Conservation (phyloP, 805 yeast genomes). For the Starmera quercuum region DNA sequence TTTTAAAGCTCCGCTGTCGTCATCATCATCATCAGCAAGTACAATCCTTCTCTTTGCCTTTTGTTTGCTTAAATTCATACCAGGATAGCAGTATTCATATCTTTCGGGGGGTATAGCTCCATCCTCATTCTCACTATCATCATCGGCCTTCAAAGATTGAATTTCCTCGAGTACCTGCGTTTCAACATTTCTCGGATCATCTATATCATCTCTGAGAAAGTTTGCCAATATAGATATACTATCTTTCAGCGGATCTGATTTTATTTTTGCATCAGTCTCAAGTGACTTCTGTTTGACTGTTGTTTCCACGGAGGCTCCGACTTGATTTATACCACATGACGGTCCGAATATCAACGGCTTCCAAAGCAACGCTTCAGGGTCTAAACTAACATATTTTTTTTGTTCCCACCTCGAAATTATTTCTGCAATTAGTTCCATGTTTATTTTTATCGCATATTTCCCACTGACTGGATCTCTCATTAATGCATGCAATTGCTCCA, state of each 20-base stretch:
- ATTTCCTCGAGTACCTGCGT: conserved; percentile 46
- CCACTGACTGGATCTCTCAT: conserved; percentile 36
- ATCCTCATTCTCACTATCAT: conserved; percentile 10
- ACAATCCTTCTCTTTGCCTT: conserved; percentile 17
- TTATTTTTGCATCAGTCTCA: conserved; percentile 1
- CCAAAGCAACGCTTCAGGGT: conserved; percentile 59
- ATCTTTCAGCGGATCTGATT: conserved; percentile 25
- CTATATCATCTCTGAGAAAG: conserved; percentile 62
- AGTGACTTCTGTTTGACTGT: conserved; percentile 11
- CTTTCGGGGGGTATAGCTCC: conserved; percentile 5
- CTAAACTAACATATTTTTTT: conserved; percentile 45
- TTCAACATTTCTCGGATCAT: conserved; percentile 54
- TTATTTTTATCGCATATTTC: conserved; percentile 46
- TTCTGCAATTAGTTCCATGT: conserved; percentile 33
- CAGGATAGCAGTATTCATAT: conserved; percentile 29
- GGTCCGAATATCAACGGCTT: conserved; percentile 80
- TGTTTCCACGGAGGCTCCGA: conserved; percentile 24
- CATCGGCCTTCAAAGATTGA: conserved; percentile 17
- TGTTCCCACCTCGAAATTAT: conserved; percentile 42
- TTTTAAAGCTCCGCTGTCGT: no score
- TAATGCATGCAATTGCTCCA: conserved; percentile 69
- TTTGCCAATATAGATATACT: conserved; percentile 50
- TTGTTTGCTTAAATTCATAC: conserved; percentile 20
- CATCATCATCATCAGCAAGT: conserved; percentile 21
- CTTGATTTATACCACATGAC: conserved; percentile 69